Percentiles rank a stretch among this genome's conserved stretches.
These are phyloP conservation scores for Akebia trifoliata DNA, from an alignment of 164 flowering plant genomes.

Conservation along the genomic window DNA sequence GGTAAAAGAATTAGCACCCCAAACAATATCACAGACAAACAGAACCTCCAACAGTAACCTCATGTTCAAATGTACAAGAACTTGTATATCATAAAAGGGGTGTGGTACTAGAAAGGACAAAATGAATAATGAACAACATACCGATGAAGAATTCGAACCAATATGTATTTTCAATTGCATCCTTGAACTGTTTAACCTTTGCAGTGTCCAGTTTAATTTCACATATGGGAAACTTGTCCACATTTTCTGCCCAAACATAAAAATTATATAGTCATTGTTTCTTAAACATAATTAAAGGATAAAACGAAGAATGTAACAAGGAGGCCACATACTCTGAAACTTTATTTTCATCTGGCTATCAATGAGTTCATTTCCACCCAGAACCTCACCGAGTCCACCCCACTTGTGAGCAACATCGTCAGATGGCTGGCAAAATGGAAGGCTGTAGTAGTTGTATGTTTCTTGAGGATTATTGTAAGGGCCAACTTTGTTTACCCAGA, in stretches of 20 bases:
- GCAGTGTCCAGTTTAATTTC: conserved; percentile 64
- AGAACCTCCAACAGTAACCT: neutral
- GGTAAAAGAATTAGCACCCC: conserved; percentile 6
- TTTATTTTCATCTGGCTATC: conserved; percentile 85
- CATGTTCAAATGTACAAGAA: conserved; percentile 3
- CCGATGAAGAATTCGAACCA: conserved; percentile 99
- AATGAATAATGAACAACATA: conserved; percentile 42
- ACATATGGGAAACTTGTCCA: conserved; percentile 62
- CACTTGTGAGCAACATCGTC: conserved; percentile 75
- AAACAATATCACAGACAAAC: conserved; percentile 6
- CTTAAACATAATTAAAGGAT: neutral
- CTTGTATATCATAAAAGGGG: neutral
- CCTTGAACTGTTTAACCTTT: conserved; percentile 84
- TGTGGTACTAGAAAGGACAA: conserved; percentile 1
- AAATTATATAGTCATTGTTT: too few relatives aligned
- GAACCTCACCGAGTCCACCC: conserved; percentile 99
- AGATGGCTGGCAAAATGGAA: conserved; percentile 78
- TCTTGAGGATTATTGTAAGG: conserved; percentile 99
- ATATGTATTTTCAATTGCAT: conserved; percentile 86
- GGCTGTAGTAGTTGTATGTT: conserved; percentile 93
- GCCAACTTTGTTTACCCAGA: conserved; percentile 99
- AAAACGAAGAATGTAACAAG: neutral
- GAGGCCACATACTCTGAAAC: conserved; percentile 57
- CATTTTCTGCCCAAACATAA: conserved; percentile 61
- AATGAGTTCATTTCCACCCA: conserved; percentile 98